Conservation (phyloP, 2,329 filamentous ascomycete genomes). For the Aspergillus spinulosporus region DNA sequence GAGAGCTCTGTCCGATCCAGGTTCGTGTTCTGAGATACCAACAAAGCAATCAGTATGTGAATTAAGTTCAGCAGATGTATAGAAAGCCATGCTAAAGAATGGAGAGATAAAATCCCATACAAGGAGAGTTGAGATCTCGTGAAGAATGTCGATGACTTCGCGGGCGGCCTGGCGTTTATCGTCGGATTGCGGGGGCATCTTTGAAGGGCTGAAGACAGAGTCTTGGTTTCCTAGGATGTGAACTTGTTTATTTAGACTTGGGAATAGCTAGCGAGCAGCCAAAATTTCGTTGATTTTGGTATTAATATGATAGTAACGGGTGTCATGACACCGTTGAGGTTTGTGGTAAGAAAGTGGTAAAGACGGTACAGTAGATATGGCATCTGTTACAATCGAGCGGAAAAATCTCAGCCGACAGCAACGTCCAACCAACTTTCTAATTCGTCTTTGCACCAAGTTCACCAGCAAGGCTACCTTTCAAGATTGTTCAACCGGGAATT, state of each 20-base stretch:
- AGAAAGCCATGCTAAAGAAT: conserved; percentile 12
- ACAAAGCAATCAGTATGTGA: not conserved
- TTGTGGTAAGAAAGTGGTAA: too few species aligned
- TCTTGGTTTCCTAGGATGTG: not conserved
- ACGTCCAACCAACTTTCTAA: too few species aligned
- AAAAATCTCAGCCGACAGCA: too few species aligned
- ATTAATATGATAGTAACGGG: too few species aligned
- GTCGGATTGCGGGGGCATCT: conserved; percentile 45
- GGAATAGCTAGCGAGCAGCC: not conserved
- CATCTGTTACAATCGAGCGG: too few species aligned
- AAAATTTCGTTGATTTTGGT: too few species aligned
- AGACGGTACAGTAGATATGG: too few species aligned
- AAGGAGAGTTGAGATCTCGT: conserved; percentile 51
- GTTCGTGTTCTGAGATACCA: conserved; percentile 74
- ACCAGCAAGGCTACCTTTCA: too few species aligned
- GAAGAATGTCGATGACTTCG: conserved; percentile 53
- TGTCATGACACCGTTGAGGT: too few species aligned
- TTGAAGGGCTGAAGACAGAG: not conserved
- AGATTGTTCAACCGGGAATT: too few species aligned
- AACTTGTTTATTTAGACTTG: not conserved
- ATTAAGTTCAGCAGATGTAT: not conserved
- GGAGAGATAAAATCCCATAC: conserved; percentile 30
- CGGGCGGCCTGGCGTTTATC: conserved; percentile 52
- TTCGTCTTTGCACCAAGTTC: too few species aligned
- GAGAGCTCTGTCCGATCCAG: conserved; percentile 88